A percentile compares a stretch with the other conserved stretches of the same genome.
Conservation (phyloP, 202 grass and related monocot genomes). For the Panicum hallii region DNA sequence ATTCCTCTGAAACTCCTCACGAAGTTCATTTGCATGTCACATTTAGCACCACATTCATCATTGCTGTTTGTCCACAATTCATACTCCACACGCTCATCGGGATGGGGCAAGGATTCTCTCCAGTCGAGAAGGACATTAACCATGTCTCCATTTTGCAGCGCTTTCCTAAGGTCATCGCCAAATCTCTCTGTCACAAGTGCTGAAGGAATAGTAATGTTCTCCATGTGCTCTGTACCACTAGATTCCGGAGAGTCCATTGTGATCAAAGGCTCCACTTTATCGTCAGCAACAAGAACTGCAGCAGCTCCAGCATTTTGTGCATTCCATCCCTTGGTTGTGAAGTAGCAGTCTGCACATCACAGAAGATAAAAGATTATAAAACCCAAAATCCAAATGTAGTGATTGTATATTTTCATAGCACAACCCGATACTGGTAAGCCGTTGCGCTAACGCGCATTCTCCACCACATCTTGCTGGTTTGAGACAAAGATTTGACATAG, state of each 20-base stretch:
- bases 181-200: conserved; percentile 69
- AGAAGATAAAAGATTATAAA: neutral
- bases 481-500: too few species aligned
- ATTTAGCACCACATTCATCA: conserved; percentile 85
- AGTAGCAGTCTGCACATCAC: conserved; percentile 75
- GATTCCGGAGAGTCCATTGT: conserved; percentile 89
- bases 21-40: conserved; percentile 84
- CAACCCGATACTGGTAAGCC: too few species aligned
- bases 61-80: conserved; percentile 93
- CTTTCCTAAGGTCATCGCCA: conserved; percentile 67
- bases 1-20: conserved; percentile 72
- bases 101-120: conserved; percentile 80
- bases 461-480: too few species aligned
- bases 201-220: conserved; percentile 82
- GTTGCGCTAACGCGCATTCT: too few species aligned
- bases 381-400: neutral
- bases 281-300: conserved; percentile 73
- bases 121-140: conserved; percentile 80
- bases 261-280: conserved; percentile 70
- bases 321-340: conserved; percentile 95
- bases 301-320: conserved; percentile 74
- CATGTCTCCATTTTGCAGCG: conserved; percentile 69
- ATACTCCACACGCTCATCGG: conserved; percentile 88
- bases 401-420: too few species aligned
- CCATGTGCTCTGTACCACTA: conserved; percentile 56